Evolutionary conservation across 2,329 filamentous ascomycete genomes (phyloP).

Genomic region (Curvularia spicifera): DNA sequence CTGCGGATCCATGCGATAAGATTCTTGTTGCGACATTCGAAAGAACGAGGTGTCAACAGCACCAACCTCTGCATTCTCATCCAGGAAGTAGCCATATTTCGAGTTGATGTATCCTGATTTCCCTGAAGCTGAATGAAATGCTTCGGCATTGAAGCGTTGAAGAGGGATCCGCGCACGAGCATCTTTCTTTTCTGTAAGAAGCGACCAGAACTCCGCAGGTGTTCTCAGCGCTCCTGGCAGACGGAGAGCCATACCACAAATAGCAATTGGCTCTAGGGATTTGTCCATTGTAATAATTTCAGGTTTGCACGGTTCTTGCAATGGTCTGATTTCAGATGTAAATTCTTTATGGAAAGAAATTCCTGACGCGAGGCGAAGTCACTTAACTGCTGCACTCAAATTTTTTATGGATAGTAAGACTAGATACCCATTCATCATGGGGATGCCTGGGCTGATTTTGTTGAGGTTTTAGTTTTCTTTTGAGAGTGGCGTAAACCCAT

Average conservation of each 20-base stretch:
- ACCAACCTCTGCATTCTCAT: constrained; percentile 2
- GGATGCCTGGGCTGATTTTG: too few relatives aligned
- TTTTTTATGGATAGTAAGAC: too few relatives aligned
- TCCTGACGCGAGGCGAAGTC: too few relatives aligned
- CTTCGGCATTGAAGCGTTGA: constrained; percentile 12
- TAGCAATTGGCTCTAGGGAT: constrained; percentile 21
- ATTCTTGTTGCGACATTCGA: neutral
- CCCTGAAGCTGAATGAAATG: constrained; percentile 27
- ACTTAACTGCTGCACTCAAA: too few relatives aligned
- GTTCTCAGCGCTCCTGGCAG: constrained; percentile 25
- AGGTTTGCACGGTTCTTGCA: too few relatives aligned
- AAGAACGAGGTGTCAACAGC: neutral
- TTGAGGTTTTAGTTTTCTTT: too few relatives aligned
- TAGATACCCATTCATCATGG: too few relatives aligned
- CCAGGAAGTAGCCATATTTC: constrained; percentile 28
- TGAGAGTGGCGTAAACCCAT: too few relatives aligned
- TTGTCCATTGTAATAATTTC: too few relatives aligned
- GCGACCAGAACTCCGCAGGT: constrained; percentile 41
- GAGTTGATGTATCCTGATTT: constrained; percentile 13
- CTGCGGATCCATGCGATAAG: neutral
- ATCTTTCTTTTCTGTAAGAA: constrained; percentile 23
- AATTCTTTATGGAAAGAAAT: too few relatives aligned
- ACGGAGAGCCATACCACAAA: constrained; percentile 31
- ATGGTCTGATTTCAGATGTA: too few relatives aligned
- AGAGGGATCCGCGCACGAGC: constrained; percentile 3